A percentile compares a stretch with the other conserved stretches of the same genome.
These are phyloP conservation scores for Dendrostoma leiphaemia DNA, from an alignment of 2,329 filamentous ascomycete species.

Conservation along the genomic window DNA sequence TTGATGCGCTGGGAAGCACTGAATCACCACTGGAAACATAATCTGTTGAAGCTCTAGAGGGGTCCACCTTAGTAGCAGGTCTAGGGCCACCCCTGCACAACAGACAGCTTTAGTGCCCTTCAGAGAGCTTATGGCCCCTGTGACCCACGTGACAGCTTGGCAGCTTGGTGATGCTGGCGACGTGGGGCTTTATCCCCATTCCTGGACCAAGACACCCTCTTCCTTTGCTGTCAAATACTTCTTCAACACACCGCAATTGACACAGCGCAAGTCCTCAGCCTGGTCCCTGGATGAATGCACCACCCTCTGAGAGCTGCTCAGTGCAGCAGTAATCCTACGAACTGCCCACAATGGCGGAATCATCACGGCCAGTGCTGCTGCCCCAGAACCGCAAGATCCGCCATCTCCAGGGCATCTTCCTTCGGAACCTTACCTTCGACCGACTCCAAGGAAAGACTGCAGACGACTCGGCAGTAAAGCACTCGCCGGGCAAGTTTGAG, in stretches of 20 bases:
- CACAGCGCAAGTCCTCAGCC: neutral
- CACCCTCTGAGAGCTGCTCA: slow-evolving; percentile 10
- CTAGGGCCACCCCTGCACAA: no score
- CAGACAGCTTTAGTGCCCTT: no score
- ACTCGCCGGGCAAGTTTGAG: slow-evolving; percentile 65
- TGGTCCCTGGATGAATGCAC: slow-evolving; percentile 8
- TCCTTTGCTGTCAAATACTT: neutral
- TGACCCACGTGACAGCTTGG: slow-evolving; percentile 4
- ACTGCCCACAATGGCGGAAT: slow-evolving; percentile 28
- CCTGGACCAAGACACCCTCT: neutral
- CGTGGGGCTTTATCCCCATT: neutral
- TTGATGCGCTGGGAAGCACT: no score
- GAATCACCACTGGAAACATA: no score
- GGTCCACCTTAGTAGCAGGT: no score
- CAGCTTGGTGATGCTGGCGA: neutral
- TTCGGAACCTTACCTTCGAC: slow-evolving; percentile 78
- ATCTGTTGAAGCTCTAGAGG: no score
- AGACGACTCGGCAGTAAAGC: slow-evolving; percentile 74
- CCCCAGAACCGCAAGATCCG: slow-evolving; percentile 83
- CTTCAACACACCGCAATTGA: neutral
- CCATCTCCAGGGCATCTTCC: slow-evolving; percentile 80
- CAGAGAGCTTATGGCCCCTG: no score
- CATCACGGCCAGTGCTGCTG: slow-evolving; percentile 49
- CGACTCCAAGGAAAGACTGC: slow-evolving; percentile 59
- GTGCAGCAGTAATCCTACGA: slow-evolving; percentile 2